These are phyloP conservation scores for Mycena haematopus DNA, from an alignment of 768 basidiomycete species.

Conservation along the genomic window DNA sequence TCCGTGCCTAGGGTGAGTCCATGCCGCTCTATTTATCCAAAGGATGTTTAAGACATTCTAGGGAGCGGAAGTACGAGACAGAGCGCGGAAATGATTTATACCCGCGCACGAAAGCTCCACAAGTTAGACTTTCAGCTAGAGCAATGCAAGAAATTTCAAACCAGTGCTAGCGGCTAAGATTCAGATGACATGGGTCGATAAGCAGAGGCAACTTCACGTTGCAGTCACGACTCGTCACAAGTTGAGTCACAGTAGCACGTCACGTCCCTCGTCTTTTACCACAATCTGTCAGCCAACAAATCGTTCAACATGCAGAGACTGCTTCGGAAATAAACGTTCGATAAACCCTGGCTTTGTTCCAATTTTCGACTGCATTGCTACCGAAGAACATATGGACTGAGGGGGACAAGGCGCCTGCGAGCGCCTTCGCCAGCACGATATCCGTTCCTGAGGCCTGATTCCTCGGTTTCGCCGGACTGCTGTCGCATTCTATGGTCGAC, in stretches of 20 bases:
- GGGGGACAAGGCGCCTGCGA: neutral
- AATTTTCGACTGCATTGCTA: neutral
- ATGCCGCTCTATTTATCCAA: conserved; percentile 5
- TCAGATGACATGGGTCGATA: no score
- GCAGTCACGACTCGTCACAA: no score
- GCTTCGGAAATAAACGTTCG: neutral
- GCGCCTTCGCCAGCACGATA: neutral
- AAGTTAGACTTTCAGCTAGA: neutral
- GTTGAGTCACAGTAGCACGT: no score
- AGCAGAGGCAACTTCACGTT: no score
- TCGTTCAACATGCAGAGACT: no score
- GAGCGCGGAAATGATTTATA: neutral
- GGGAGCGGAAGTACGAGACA: conserved; percentile 11
- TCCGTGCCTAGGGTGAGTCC: neutral
- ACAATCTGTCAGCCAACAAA: no score
- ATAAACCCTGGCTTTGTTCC: neutral
- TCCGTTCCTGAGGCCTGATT: neutral
- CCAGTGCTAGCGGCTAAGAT: no score
- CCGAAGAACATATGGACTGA: neutral
- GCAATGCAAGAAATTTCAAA: no score
- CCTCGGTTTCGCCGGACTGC: neutral
- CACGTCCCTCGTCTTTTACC: no score
- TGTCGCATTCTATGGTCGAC: neutral
- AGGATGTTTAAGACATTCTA: conserved; percentile 13
- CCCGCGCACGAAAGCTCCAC: conserved; percentile 1